Base-by-base conservation (phyloP, 768 basidiomycete genomes). In the Xanthoconium stramineum region DNA sequence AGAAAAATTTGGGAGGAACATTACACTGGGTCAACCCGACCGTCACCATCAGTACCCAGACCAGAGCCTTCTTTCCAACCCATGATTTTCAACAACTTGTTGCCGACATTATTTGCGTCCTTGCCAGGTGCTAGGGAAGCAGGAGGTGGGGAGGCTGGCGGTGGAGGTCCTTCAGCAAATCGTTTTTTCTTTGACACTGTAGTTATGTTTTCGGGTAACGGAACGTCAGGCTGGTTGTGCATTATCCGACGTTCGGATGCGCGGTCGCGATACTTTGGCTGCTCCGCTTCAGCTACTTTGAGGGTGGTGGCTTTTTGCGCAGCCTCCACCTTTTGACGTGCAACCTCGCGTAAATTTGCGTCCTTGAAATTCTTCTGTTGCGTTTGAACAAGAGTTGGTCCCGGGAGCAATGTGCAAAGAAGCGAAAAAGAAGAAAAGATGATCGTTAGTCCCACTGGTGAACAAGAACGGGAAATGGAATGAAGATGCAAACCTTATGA, bases 61-160 rank as follows among this genome's bases (percentile, higher is more conserved):
- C 96, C 95, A 15, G 82, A 85, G 7, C 95, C 95, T 64, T 89
- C 89, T 59, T 81, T 90, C 95, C 95, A 98, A 1, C 96, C 97
- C 95, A 98, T 98, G 84, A 96, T 95, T 71, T 93, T 92, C 59
- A 98, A 71, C 55, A 99, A 69, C 66, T 92, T 94, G 67, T 95
- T 95, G 7, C 97, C 97, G 12, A 93, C 82, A 63, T 98, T 98
- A 40, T 65, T 85, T 48, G 86, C 83, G 64, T 98, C 94, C 67
- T 91, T 76, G 6, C 83, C 90, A 6, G 86, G 90, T 62, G 87
- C 84, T 5, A 86, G 63, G 3, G 83, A 77, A 6, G 83, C 79
- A 10, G 84, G 83, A 1, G 88, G 83, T 0, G 88, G 83, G 2
- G 79, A 72, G 3, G 87, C 75, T 3, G 86, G 81, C 0, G 81